Percentiles rank a stretch among this genome's conserved stretches.
Evolutionary conservation across 2,329 filamentous ascomycete genomes (phyloP).

Genomic region (Sphaerulina populicola): DNA sequence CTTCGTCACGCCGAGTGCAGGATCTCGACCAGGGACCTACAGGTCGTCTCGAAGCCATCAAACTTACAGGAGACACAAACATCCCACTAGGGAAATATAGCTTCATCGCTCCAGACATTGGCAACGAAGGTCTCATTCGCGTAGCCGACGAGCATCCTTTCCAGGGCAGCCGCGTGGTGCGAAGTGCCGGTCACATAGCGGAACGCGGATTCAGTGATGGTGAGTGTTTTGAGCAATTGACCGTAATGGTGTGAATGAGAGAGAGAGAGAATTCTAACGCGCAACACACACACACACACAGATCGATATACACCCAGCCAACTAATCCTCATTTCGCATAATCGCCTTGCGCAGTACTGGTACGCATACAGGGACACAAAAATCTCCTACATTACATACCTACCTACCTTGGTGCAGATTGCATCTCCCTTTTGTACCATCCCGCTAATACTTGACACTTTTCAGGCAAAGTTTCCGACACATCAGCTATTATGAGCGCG

Average conservation of each 20-base stretch:
- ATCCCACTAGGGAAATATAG: slow-evolving; percentile 79
- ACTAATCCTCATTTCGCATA: slow-evolving; percentile 68
- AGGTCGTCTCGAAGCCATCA: slow-evolving; percentile 72
- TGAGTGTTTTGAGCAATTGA: slow-evolving; percentile 34
- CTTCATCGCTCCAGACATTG: slow-evolving; percentile 72
- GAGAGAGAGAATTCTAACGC: slow-evolving; percentile 3
- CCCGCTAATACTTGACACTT: slow-evolving; percentile 46
- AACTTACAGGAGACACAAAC: slow-evolving; percentile 85
- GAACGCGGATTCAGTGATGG: slow-evolving; percentile 61
- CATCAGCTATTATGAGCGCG: slow-evolving; percentile 43
- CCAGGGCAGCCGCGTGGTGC: slow-evolving; percentile 59
- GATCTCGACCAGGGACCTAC: slow-evolving; percentile 40
- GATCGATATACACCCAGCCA: slow-evolving; percentile 68
- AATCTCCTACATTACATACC: too few species aligned
- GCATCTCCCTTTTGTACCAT: not conserved
- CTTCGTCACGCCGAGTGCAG: not conserved
- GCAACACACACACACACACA: slow-evolving; percentile 40
- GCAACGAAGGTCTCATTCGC: slow-evolving; percentile 55
- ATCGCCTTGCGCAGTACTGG: slow-evolving; percentile 52
- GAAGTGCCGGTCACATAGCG: slow-evolving; percentile 69
- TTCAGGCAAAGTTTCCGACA: slow-evolving; percentile 55
- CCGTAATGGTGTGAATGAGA: too few species aligned
- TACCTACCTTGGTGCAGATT: not conserved
- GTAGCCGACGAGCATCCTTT: slow-evolving; percentile 61
- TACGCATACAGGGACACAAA: not conserved